A percentile compares a stretch with the other conserved stretches of the same genome.
phyloP scores from a whole-genome alignment of 23 red algal genomes.

The Pyropia yezoensis region DNA sequence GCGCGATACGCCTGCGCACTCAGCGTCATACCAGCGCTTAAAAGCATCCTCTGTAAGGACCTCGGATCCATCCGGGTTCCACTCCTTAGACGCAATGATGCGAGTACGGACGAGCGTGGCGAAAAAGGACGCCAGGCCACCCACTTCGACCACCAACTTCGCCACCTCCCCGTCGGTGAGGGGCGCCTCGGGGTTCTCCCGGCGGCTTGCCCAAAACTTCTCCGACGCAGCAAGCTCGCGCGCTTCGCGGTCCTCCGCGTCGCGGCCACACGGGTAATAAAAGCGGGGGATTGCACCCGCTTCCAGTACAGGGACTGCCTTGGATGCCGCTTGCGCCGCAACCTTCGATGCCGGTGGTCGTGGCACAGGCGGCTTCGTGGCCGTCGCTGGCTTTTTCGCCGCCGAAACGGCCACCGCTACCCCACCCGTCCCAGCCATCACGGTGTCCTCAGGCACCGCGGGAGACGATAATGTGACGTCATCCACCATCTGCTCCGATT shows the following conservation, averaged over 20 bases:
- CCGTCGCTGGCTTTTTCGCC: slow-evolving; percentile 4
- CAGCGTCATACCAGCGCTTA: slow-evolving; percentile 15
- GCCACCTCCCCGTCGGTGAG: slow-evolving; percentile 42
- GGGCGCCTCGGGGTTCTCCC: slow-evolving; percentile 10
- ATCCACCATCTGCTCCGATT: slow-evolving; percentile 4
- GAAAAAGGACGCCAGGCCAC: slow-evolving; percentile 74
- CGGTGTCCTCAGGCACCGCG: neutral
- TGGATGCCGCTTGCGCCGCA: slow-evolving; percentile 19
- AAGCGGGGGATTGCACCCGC: slow-evolving; percentile 40
- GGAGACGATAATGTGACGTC: neutral
- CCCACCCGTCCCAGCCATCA: neutral
- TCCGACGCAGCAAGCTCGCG: slow-evolving; percentile 32
- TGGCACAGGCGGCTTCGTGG: slow-evolving; percentile 18
- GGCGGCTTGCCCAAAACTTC: slow-evolving; percentile 15
- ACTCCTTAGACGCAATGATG: slow-evolving; percentile 6
- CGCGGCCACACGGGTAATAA: slow-evolving; percentile 74
- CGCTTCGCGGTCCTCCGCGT: slow-evolving; percentile 40
- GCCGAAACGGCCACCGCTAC: neutral
- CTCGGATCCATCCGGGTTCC: slow-evolving; percentile 13
- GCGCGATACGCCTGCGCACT: slow-evolving; percentile 18
- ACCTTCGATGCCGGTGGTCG: slow-evolving; percentile 6
- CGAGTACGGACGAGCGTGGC: slow-evolving; percentile 52
- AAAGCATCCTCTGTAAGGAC: slow-evolving; percentile 36
- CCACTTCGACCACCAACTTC: slow-evolving; percentile 44
- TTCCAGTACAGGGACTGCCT: neutral